Evolutionary conservation across 1,284 basidiomycete genomes (phyloP).

Genomic region (Xanthoconium separans): DNA sequence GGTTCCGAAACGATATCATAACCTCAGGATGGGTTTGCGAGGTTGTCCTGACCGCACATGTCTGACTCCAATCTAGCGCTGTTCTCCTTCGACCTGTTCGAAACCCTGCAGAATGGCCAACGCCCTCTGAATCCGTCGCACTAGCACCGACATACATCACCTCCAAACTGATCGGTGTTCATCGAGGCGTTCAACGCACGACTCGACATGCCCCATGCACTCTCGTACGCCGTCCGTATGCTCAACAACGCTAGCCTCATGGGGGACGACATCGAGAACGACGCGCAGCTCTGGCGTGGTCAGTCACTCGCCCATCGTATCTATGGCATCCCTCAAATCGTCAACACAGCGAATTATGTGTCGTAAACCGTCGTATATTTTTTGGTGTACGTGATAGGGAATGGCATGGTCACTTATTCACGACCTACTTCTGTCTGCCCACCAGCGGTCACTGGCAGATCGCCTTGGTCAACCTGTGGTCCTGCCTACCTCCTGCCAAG

Average conservation of each 20-base stretch:
- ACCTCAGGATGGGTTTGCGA: no score
- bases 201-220: conserved; percentile 78
- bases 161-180: conserved; percentile 60
- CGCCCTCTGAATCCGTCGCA: conserved; percentile 40
- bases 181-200: conserved; percentile 74
- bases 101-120: conserved; percentile 24
- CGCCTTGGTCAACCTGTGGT: no score
- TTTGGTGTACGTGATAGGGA: conserved; percentile 61
- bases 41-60: no score
- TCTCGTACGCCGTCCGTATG: conserved; percentile 84
- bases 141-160: conserved; percentile 89
- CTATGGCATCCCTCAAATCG: conserved; percentile 78
- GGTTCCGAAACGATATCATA: no score
- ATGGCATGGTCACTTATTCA: no score
- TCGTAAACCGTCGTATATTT: conserved; percentile 56
- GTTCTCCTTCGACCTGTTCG: conserved; percentile 22
- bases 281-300: no score
- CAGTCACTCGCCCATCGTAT: no score
- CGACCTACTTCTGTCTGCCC: no score
- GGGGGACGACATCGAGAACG: conserved; percentile 98
- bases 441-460: no score
- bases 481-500: no score
- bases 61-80: no score
- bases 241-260: conserved; percentile 92
- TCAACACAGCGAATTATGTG: conserved; percentile 97